Base-by-base conservation (phyloP, 2,329 filamentous ascomycete species). In the Epichloe hybrida region DNA sequence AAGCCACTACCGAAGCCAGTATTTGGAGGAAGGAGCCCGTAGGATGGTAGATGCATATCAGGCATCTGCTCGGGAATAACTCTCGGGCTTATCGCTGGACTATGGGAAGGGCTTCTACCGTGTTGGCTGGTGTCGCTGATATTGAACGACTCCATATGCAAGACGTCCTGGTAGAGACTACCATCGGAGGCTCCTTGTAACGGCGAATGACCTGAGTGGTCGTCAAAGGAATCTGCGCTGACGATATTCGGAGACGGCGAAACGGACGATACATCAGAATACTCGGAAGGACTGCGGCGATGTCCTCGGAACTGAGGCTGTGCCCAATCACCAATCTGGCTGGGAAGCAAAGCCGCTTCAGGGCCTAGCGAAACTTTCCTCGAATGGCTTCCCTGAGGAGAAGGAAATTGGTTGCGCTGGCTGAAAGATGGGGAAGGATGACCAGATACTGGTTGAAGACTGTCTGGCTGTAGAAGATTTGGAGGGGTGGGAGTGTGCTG, bases 191-290 rank as follows among this genome's bases (percentile, higher is more conserved):
- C 72, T 45, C 79, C 76, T 54, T 95, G 78, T 66, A 93, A 79
- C 1, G 91, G 91, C 7, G 90, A 96, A 53, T 87, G 83, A 51
- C 84, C 76, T 55, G 80, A 72, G 48, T 77, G 73, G n/a, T 73
- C 68, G 20, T 95, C 89, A 61, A 95, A 94, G 55, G 73, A 80
- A 60, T 96, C 90, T 53, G 85, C 77, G 57, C 84, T 84, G 31
- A 77, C 78, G 52, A 95, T 69, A 61, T 88, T 88, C 3, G 91
- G 91, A 17, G 91, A 96, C 23, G 83, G 86, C 21, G 86, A 83
- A 15, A 83, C 86, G 17, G 88, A 95, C 5, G 84, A 95, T 5
- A 95, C 83, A 58, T 96, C 91, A 3, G 89, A 95, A 61, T 84
- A 88, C 59, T 96, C 91, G n/a, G 90, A 96, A 1, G 88, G 86